Conservation (phyloP, 257 asterid species). For the Solanum gandarillasii region DNA sequence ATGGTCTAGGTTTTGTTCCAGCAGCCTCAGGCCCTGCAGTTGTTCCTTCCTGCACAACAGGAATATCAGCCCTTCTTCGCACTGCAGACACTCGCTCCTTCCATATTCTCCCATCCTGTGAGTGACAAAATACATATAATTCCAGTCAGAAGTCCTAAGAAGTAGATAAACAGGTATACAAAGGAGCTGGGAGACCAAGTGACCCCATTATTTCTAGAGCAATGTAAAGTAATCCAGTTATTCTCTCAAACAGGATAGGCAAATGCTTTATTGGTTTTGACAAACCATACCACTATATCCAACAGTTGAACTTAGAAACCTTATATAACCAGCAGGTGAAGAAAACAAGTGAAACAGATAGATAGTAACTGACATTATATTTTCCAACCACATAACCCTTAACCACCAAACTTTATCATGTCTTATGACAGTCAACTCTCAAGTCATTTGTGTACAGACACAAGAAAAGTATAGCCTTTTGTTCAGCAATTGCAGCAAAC, state of each 20-base stretch:
- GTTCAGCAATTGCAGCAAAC: not conserved
- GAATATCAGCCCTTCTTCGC: conserved; percentile 39
- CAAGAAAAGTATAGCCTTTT: not conserved
- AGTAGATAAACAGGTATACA: not conserved
- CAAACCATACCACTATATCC: not conserved
- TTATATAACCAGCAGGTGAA: not conserved
- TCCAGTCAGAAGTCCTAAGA: not conserved
- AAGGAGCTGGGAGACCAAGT: not conserved
- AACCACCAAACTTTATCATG: not conserved
- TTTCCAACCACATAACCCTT: not conserved
- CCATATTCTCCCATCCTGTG: conserved; percentile 95
- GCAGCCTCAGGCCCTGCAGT: conserved; percentile 20
- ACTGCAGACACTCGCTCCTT: conserved; percentile 71
- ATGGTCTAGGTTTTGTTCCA: conserved; percentile 30
- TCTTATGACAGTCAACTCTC: not conserved
- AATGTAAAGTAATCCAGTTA: not conserved
- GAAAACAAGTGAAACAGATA: not conserved
- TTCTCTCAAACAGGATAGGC: not conserved
- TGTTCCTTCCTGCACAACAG: conserved; percentile 35
- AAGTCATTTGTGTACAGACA: not conserved
- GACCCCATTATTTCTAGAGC: not conserved
- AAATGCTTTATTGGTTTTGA: not conserved
- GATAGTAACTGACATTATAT: not conserved
- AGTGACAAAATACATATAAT: not conserved
- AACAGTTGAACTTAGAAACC: not conserved